Evolutionary conservation across 768 basidiomycete genomes (phyloP).

Genomic region (Boletus sensibilis): DNA sequence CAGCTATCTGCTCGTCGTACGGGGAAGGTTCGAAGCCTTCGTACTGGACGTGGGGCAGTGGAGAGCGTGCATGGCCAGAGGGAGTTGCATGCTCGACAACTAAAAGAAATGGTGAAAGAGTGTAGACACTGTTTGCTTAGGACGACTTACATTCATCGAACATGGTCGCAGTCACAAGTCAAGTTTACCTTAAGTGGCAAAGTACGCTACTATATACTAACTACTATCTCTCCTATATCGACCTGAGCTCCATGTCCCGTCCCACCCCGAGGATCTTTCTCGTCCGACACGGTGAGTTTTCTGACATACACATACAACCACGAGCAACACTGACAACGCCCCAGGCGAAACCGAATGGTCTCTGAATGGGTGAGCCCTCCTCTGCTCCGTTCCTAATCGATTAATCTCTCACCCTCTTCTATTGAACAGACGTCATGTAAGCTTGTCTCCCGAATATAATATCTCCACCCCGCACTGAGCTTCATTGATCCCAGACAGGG

Average conservation of each 20-base stretch:
- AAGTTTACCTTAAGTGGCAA: constrained; percentile 2
- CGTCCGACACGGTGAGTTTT: constrained; percentile 66
- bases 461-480: not conserved
- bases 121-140: not conserved
- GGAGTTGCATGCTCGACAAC: constrained; percentile 85
- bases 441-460: constrained; percentile 18
- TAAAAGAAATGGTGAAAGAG: constrained; percentile 31
- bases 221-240: not conserved
- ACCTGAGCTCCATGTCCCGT: constrained; percentile 30
- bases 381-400: not conserved
- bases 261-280: constrained; percentile 76
- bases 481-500: constrained; percentile 63
- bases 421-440: constrained; percentile 56
- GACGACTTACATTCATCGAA: constrained; percentile 62
- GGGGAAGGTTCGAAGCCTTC: constrained; percentile 87
- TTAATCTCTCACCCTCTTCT: constrained; percentile 8
- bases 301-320: not conserved
- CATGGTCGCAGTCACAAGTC: constrained; percentile 39
- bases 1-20: constrained; percentile 48
- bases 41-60: constrained; percentile 65
- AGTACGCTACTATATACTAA: no score
- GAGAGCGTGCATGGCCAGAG: constrained; percentile 36
- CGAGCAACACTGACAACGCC: not conserved
- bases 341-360: constrained; percentile 95
- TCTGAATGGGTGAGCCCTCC: constrained; percentile 61